Percentiles rank a stretch among this genome's conserved stretches.
These are phyloP conservation scores for Erysimum cheiranthoides DNA, from an alignment of 345 rosid genomes.

Conservation along the genomic window DNA sequence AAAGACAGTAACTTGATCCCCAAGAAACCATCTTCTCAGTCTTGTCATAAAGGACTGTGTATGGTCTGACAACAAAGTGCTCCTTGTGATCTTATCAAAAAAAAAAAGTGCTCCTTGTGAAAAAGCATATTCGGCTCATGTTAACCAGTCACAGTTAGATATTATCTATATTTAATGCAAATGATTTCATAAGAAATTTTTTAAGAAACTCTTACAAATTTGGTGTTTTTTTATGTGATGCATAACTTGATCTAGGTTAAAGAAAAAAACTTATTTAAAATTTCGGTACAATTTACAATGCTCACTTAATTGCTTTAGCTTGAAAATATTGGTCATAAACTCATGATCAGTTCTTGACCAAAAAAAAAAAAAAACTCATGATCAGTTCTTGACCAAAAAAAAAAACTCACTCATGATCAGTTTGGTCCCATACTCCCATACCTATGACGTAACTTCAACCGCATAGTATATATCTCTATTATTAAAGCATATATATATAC, in stretches of 20 bases:
- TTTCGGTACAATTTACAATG: background rate
- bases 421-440: background rate
- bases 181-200: background rate
- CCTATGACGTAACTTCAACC: slow-evolving; percentile 9
- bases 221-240: background rate
- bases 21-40: slow-evolving; percentile 13
- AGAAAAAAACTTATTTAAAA: too few species aligned
- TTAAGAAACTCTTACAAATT: background rate
- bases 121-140: background rate
- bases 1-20: slow-evolving; percentile 5
- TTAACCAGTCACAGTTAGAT: background rate
- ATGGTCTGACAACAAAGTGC: slow-evolving; percentile 18
- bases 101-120: too few species aligned
- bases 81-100: too few species aligned
- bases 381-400: too few species aligned
- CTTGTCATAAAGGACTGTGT: background rate
- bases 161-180: background rate
- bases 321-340: background rate
- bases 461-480: background rate
- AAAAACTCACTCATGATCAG: too few species aligned
- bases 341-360: too few species aligned
- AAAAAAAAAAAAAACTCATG: too few species aligned
- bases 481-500: background rate
- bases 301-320: slow-evolving; percentile 9
- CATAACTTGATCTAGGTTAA: too few species aligned